Evolutionary conservation across 2,329 filamentous ascomycete species (phyloP).

Genomic region (Coniosporium tulheliwenetii): DNA sequence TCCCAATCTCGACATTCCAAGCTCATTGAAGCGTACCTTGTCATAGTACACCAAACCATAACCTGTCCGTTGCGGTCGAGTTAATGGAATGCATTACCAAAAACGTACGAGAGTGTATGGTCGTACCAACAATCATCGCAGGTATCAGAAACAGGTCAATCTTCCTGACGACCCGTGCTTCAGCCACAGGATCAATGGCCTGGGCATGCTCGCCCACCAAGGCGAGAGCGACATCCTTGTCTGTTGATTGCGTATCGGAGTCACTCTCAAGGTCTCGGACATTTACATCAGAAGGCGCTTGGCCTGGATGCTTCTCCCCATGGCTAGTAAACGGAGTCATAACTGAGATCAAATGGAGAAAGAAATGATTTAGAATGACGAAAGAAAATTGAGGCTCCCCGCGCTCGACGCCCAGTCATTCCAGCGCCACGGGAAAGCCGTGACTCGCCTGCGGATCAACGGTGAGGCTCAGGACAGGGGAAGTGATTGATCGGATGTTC

Average conservation of each 20-base stretch:
- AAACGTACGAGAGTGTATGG: not conserved
- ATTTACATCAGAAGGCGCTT: not conserved
- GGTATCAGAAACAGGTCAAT: conserved; percentile 54
- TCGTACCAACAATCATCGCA: conserved; percentile 36
- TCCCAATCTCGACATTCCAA: conserved; percentile 8
- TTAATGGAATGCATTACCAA: not conserved
- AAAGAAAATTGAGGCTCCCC: no score
- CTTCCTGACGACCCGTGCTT: conserved; percentile 44
- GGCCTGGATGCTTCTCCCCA: not conserved
- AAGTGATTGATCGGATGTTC: no score
- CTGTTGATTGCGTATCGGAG: conserved; percentile 4
- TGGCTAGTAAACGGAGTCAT: not conserved
- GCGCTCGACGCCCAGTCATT: no score
- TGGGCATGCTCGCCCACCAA: conserved; percentile 43
- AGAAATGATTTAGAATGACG: no score
- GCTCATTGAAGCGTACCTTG: conserved; percentile 31
- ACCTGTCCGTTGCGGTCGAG: conserved; percentile 20
- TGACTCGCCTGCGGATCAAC: no score
- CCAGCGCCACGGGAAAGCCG: no score
- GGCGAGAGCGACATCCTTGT: conserved; percentile 40
- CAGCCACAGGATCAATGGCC: conserved; percentile 37
- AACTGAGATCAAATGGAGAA: no score
- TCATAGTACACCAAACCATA: conserved; percentile 58
- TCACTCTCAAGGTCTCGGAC: not conserved
- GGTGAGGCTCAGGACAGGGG: no score